These are phyloP conservation scores for Microstegium vimineum DNA, from an alignment of 176 grass and related monocot genomes.

Conservation along the genomic window DNA sequence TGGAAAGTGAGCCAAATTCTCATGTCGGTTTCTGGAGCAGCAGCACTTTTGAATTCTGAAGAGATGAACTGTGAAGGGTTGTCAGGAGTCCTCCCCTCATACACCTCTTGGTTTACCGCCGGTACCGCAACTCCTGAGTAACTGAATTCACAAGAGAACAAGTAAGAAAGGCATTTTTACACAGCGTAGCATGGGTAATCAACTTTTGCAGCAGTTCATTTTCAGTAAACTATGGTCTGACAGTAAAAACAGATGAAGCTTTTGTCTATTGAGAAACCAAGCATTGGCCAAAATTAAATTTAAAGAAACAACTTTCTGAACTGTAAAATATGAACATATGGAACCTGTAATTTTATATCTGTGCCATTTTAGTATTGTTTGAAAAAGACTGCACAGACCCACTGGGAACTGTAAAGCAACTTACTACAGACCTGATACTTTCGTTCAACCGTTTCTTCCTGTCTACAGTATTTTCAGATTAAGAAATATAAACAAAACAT, in stretches of 20 bases:
- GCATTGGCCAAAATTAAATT: background rate
- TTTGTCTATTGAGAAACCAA: background rate
- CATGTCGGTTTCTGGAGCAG: too few relatives aligned
- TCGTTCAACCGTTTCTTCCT: background rate
- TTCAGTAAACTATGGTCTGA: background rate
- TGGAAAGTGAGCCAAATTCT: too few relatives aligned
- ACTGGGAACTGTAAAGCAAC: background rate
- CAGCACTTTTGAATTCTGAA: background rate
- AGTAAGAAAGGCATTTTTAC: background rate
- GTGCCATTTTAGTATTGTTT: background rate
- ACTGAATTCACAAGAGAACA: background rate
- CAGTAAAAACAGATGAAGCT: background rate
- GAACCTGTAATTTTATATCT: background rate
- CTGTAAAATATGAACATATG: background rate
- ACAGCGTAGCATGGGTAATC: background rate
- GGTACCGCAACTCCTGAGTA: background rate
- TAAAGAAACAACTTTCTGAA: background rate
- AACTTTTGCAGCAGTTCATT: background rate
- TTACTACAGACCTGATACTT: background rate
- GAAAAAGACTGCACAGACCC: background rate
- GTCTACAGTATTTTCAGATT: background rate
- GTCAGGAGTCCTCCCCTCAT: too few relatives aligned
- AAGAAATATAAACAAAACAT: background rate
- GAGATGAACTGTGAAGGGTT: background rate
- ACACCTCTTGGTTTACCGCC: background rate